A percentile compares a stretch with the other conserved stretches of the same genome.
phyloP scores from a whole-genome alignment of 2,329 filamentous ascomycete species.

The Xylaria sp. region DNA sequence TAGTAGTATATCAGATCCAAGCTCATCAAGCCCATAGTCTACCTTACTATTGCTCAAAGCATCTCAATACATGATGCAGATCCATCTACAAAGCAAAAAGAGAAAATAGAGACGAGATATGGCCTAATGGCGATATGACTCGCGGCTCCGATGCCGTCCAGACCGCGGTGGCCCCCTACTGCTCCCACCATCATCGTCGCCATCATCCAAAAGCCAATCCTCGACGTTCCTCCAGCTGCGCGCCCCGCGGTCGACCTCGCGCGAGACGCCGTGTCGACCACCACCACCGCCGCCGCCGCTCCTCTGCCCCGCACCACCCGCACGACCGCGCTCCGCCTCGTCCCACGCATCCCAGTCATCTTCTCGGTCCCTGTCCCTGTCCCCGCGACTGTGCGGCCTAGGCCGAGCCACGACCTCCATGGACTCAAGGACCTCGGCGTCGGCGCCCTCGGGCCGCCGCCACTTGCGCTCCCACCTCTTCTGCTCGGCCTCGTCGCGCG shows the following conservation, averaged over 20 bases:
- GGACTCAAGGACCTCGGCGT: constrained; percentile 33
- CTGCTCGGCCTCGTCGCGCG: constrained; percentile 44
- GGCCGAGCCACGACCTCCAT: constrained; percentile 44
- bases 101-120: background rate
- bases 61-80: no score
- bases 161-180: constrained; percentile 17
- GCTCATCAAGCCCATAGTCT: background rate
- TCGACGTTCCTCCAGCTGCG: constrained; percentile 51
- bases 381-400: constrained; percentile 28
- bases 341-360: constrained; percentile 40
- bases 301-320: constrained; percentile 11
- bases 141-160: constrained; percentile 31
- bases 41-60: no score
- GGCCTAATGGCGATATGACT: constrained; percentile 40
- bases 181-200: constrained; percentile 21
- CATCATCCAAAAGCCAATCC: constrained; percentile 49
- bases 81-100: background rate
- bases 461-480: constrained; percentile 45
- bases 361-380: constrained; percentile 16
- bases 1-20: no score
- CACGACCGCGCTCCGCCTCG: constrained; percentile 31
- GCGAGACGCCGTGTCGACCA: constrained; percentile 39
- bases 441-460: constrained; percentile 30
- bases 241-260: constrained; percentile 48
- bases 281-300: background rate